A percentile compares a stretch with the other conserved stretches of the same genome.
Evolutionary conservation across 169 alveolate species (phyloP).

Genomic region (Plasmodium inui): DNA sequence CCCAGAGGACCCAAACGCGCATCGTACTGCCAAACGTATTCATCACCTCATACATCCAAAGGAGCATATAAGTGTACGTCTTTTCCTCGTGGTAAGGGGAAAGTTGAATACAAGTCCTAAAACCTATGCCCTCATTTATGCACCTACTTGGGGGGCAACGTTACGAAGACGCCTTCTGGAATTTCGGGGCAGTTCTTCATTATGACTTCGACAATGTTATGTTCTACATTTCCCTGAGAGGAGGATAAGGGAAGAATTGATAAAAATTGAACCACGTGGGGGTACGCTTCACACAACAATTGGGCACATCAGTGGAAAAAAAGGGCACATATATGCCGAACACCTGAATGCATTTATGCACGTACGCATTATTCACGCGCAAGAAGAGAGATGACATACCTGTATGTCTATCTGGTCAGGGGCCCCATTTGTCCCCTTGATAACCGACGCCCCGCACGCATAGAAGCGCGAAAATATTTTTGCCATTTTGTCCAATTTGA

Average conservation of each 20-base stretch:
- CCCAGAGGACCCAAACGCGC: not conserved
- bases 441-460: conserved; percentile 91
- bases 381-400: conserved; percentile 56
- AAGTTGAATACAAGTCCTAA: not conserved
- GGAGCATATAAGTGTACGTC: not conserved
- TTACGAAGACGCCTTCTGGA: conserved; percentile 79
- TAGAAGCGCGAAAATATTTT: conserved; percentile 89
- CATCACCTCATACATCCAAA: not conserved
- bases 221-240: conserved; percentile 86
- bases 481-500: conserved; percentile 88
- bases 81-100: not conserved
- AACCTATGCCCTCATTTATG: not conserved
- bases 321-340: not conserved
- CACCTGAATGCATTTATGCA: not conserved
- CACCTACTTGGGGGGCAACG: conserved; percentile 77
- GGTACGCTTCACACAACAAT: not conserved
- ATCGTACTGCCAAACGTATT: not conserved
- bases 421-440: conserved; percentile 87
- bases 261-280: not conserved
- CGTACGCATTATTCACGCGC: not conserved
- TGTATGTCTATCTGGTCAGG: conserved; percentile 85
- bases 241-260: not conserved
- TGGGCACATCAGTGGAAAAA: not conserved
- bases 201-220: conserved; percentile 79
- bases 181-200: conserved; percentile 81